Base-by-base conservation (phyloP, 2,329 filamentous ascomycete species). In the Hypoxylon sp. region DNA sequence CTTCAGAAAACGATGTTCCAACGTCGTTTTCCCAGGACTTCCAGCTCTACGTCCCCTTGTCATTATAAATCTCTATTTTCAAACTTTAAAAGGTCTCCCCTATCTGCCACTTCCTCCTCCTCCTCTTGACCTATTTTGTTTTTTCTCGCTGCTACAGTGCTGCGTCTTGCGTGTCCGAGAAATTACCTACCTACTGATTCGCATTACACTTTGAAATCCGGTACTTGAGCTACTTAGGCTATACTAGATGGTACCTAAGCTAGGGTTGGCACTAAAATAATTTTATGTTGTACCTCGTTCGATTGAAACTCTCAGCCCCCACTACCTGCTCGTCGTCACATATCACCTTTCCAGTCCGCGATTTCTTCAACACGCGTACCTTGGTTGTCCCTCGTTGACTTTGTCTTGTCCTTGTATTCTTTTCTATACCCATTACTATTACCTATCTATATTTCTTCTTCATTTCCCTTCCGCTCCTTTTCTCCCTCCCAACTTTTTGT, bases 211-310 rank as follows among this genome's bases (percentile, higher is more conserved):
- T 60, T 25, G 50, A 53, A 43, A 38, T 69, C 45, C 55, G 63
- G 67, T 70, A 70, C 68, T 63, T 68, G 60, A 61, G 68, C 68
- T 70, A 70, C 68, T 63, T 68, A 63, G 65, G 68, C 68, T 70
- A 70, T 68, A 65, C 68, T 65, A 64, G 58, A 56, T 46, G 58
- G 61, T 68, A 67, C 64, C 55, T 68, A 58, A 60, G 65, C 64
- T 63, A 60, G 61, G 61, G 60, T 67, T 67, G 58, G 46, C 64
- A 67, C 64, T 70, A 70, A 67, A 67, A 68, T 65, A 68, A 68
- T 65, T 68, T 70, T 59, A 70, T 68, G 68, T 67, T 69, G 63
- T 71, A 64, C 65, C 65, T 71, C 66, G 66, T 69, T 68, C 66
- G 68, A 71, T 69, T 71, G 66, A 71, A 66, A 69, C 63, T 69